Percentiles rank a stretch among this genome's conserved stretches.
phyloP scores from a whole-genome alignment of 768 basidiomycete genomes.

The Mycena galopus region DNA sequence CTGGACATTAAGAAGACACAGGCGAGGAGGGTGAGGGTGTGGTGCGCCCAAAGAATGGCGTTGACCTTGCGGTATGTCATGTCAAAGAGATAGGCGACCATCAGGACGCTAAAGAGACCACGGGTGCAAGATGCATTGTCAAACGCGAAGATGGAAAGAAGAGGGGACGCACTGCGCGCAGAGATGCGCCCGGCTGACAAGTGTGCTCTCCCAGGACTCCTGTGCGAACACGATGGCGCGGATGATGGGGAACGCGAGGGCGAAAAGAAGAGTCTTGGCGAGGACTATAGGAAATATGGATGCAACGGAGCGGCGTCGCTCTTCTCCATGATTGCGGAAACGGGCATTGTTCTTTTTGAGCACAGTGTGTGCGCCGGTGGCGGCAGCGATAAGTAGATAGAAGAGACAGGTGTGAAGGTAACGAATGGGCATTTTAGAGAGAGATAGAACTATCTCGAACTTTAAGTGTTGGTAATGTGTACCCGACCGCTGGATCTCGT shows the following conservation, averaged over 20 bases:
- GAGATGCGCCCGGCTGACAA: background rate
- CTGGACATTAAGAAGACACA: background rate
- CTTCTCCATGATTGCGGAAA: slow-evolving; percentile 21
- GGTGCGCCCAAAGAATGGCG: slow-evolving; percentile 21
- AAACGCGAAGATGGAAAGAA: background rate
- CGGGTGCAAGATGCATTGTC: background rate
- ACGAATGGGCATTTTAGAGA: background rate
- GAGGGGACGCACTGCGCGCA: background rate
- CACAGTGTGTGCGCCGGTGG: background rate
- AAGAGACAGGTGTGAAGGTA: slow-evolving; percentile 7
- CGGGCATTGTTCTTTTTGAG: slow-evolving; percentile 6
- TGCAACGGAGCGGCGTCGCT: slow-evolving; percentile 16
- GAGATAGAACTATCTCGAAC: too few relatives aligned
- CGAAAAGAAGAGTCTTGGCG: background rate
- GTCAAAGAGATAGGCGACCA: slow-evolving; percentile 17
- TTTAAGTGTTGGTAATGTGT: too few relatives aligned
- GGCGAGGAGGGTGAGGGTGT: slow-evolving; percentile 6
- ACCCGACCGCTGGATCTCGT: too few relatives aligned
- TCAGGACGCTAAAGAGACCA: background rate
- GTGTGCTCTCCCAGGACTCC: background rate
- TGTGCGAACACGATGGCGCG: background rate
- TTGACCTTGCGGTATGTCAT: slow-evolving; percentile 24
- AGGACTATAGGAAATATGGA: slow-evolving; percentile 13
- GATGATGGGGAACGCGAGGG: slow-evolving; percentile 12
- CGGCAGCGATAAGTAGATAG: background rate